Evolutionary conservation across 768 basidiomycete genomes (phyloP).

Genomic region (Termitomyces eurrhizus): DNA sequence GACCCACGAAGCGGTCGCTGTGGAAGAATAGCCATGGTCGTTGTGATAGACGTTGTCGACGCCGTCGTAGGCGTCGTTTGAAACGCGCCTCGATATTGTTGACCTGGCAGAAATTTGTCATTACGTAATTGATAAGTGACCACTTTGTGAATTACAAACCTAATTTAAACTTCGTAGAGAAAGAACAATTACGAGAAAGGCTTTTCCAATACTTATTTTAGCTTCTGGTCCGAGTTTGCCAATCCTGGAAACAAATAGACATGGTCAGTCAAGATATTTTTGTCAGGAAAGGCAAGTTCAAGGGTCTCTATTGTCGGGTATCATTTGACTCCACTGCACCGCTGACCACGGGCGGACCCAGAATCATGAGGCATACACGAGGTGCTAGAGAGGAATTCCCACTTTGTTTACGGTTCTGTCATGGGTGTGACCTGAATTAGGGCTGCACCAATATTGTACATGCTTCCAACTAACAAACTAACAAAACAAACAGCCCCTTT

Average conservation of each 20-base stretch:
- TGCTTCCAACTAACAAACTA: background rate
- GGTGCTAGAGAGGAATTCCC: background rate
- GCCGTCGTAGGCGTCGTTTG: background rate
- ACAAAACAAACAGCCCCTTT: too few species aligned
- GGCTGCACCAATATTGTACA: background rate
- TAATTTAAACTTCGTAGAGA: background rate
- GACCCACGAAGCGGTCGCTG: constrained; percentile 75
- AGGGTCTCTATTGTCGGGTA: too few species aligned
- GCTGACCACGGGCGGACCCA: background rate
- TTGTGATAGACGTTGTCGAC: background rate
- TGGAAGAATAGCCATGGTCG: constrained; percentile 34
- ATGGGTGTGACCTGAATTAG: background rate
- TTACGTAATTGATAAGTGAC: constrained; percentile 6
- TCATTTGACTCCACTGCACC: background rate
- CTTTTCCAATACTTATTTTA: background rate
- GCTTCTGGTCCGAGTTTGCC: background rate
- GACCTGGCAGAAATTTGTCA: constrained; percentile 10
- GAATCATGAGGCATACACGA: background rate
- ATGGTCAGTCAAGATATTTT: background rate
- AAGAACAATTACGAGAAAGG: background rate
- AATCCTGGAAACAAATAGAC: background rate
- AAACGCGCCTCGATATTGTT: constrained; percentile 4
- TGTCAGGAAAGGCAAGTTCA: background rate
- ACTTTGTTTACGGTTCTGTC: background rate
- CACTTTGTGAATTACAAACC: background rate